Conservation (phyloP, 73 alveolate genomes). For the Paramecium pentaurelia region DNA sequence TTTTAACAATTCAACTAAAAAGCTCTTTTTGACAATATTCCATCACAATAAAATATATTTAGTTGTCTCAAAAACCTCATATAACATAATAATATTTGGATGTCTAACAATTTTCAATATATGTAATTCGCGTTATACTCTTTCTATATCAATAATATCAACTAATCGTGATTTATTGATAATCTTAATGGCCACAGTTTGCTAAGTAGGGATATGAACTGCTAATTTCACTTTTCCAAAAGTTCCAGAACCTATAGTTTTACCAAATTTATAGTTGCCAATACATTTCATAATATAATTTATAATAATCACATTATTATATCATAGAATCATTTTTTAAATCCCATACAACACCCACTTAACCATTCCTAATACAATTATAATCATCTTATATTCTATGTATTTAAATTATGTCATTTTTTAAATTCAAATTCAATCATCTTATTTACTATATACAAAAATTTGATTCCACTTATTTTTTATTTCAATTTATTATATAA, state of each 20-base stretch:
- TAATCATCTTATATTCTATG: neutral
- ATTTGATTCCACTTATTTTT: too few species aligned
- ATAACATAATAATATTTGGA: slow-evolving; percentile 80
- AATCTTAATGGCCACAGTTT: slow-evolving; percentile 80
- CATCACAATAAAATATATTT: slow-evolving; percentile 79
- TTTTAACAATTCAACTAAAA: slow-evolving; percentile 77
- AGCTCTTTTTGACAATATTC: slow-evolving; percentile 84
- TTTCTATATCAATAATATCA: slow-evolving; percentile 77
- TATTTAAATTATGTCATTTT: neutral
- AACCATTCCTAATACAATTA: neutral
- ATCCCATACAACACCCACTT: neutral
- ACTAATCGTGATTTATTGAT: slow-evolving; percentile 71
- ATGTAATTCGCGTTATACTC: slow-evolving; percentile 77
- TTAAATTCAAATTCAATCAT: neutral
- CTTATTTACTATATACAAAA: neutral
- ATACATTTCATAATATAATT: slow-evolving; percentile 25
- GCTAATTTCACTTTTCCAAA: slow-evolving; percentile 76
- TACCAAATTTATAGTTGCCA: slow-evolving; percentile 54
- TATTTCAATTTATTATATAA: too few species aligned
- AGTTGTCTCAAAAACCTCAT: slow-evolving; percentile 67
- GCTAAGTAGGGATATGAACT: slow-evolving; percentile 60
- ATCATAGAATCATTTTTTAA: too few species aligned
- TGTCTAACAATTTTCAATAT: slow-evolving; percentile 73
- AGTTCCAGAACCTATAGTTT: slow-evolving; percentile 83
- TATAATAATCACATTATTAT: neutral